These are phyloP conservation scores for Neostapfia colusana DNA, from an alignment of 176 grass and related monocot genomes.

Conservation along the genomic window DNA sequence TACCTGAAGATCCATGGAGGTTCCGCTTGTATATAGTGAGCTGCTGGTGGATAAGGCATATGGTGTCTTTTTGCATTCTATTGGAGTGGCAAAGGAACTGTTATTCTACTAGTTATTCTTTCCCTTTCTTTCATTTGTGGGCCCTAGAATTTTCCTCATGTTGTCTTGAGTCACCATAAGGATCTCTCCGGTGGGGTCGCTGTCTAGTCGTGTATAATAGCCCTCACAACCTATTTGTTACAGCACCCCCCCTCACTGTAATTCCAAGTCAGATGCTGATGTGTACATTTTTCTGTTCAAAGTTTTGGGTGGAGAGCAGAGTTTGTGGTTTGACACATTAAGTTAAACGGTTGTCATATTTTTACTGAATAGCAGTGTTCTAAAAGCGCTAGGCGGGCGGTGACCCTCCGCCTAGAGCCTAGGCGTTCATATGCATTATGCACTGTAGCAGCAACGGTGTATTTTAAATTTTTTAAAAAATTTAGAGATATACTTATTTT, in stretches of 20 bases:
- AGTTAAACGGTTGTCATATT: constrained; percentile 1
- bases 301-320: constrained; percentile 43
- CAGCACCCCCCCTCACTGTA: constrained; percentile 34
- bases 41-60: constrained; percentile 42
- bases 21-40: constrained; percentile 59
- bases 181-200: constrained; percentile 21
- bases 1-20: constrained; percentile 37
- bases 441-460: too few species aligned
- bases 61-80: constrained; percentile 29
- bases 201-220: constrained; percentile 60
- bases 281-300: constrained; percentile 48
- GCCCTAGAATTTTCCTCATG: constrained; percentile 41
- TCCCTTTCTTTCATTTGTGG: constrained; percentile 12
- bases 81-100: constrained; percentile 54
- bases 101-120: constrained; percentile 65
- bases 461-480: too few species aligned
- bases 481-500: too few species aligned
- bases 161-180: constrained; percentile 44
- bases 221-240: constrained; percentile 24
- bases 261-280: constrained; percentile 36
- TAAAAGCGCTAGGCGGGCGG: too few species aligned
- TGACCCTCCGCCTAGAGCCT: too few species aligned
- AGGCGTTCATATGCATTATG: too few species aligned
- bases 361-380: neutral
- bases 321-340: constrained; percentile 26